Evolutionary conservation across 208 protist genomes (phyloP).

Genomic region (Tritrichomonas foetus): DNA sequence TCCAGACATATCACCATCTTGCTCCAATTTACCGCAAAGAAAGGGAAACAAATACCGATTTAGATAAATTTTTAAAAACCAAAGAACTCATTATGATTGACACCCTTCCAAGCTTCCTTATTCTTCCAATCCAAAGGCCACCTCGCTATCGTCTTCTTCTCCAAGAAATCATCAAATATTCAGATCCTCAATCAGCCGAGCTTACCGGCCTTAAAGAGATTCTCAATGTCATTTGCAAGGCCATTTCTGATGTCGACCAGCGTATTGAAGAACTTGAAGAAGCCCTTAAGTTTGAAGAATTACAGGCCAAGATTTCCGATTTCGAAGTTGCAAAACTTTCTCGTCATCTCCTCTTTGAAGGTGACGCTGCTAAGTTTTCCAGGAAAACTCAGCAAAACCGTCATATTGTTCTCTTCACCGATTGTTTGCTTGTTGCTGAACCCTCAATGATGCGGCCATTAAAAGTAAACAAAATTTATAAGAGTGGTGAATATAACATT

Average conservation of each 20-base stretch:
- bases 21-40: too few relatives aligned
- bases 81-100: not conserved
- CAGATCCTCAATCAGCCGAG: not conserved
- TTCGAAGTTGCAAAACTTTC: not conserved
- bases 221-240: slow-evolving; percentile 3
- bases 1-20: too few relatives aligned
- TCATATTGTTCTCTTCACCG: not conserved
- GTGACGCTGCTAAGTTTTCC: not conserved
- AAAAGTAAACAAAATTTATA: slow-evolving; percentile 16
- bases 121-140: slow-evolving; percentile 44
- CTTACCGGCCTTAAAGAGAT: not conserved
- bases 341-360: not conserved
- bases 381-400: not conserved
- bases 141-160: slow-evolving; percentile 46
- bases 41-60: too few relatives aligned
- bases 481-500: not conserved
- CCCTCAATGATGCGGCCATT: not conserved
- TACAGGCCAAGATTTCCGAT: not conserved
- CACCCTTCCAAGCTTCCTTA: not conserved
- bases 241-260: slow-evolving; percentile 40
- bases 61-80: too few relatives aligned
- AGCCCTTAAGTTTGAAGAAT: not conserved
- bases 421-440: not conserved
- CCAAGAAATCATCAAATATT: slow-evolving; percentile 45
- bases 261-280: slow-evolving; percentile 16